phyloP scores from a whole-genome alignment of 345 rosid genomes.

The Aquilaria yunnanensis region DNA sequence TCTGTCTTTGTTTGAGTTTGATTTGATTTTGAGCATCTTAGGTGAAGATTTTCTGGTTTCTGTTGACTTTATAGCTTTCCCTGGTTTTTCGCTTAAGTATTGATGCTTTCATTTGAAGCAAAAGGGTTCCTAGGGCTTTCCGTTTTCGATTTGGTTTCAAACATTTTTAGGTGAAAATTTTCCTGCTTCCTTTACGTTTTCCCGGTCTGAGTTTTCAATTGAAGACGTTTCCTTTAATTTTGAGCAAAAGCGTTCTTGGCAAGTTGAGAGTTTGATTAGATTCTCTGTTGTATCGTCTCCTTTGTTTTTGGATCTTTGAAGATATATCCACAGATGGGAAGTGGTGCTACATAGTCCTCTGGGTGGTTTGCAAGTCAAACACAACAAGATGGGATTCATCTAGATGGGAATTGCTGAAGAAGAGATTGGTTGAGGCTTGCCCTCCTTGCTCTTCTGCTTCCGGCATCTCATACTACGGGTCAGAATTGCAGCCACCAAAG shows the following conservation, averaged over 20 bases:
- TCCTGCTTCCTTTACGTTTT: too few relatives aligned
- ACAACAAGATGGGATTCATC: constrained; percentile 60
- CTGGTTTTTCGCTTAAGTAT: too few relatives aligned
- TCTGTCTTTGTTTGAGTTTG: not conserved
- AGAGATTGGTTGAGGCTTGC: constrained; percentile 66
- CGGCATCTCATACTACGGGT: constrained; percentile 49
- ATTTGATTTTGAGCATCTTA: not conserved
- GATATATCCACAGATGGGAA: constrained; percentile 94
- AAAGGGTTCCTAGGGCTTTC: too few relatives aligned
- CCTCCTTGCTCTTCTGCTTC: constrained; percentile 82
- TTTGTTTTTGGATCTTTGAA: constrained; percentile 29
- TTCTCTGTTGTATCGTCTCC: not conserved
- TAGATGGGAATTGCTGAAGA: constrained; percentile 82
- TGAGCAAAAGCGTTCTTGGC: not conserved
- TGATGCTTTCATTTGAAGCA: too few relatives aligned
- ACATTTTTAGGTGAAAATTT: too few relatives aligned
- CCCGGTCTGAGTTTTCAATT: too few relatives aligned
- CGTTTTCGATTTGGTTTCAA: too few relatives aligned
- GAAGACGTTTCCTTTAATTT: not conserved
- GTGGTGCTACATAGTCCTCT: constrained; percentile 92
- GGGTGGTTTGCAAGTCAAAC: constrained; percentile 64
- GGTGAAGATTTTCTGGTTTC: too few relatives aligned
- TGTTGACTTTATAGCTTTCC: too few relatives aligned
- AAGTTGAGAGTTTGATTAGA: constrained; percentile 1
- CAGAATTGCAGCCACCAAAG: constrained; percentile 48